Base-by-base conservation (phyloP, 257 asterid genomes). In the Solanum tarapatanum region DNA sequence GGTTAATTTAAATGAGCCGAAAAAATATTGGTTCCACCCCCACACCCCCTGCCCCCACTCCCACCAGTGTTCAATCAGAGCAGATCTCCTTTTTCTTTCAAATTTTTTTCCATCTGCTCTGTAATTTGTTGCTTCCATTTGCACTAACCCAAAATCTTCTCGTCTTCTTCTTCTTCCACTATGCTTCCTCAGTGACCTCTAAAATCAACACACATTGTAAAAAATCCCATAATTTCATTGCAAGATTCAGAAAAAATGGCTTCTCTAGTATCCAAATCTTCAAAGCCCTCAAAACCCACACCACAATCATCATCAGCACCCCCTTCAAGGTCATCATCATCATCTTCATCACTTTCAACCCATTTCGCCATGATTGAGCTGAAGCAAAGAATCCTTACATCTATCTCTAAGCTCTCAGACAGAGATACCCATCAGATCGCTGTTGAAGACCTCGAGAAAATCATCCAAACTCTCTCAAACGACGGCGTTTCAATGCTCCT, bases 391-490 rank as follows among this genome's bases (percentile, higher is more conserved):
- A 94, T 96, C 24, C 94, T 97, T 12, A 96, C 94, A 24, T 97
- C 98, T 13, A 94, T 97, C 2, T 92, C 98, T n/a, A 97, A 96
- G 89, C 96, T 97, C 68, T 95, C 99, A 62, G 99, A 97, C 90
- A 94, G 99, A 62, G 99, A 97, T 89, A 97, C 99, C 55, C 99
- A 97, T 92, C 98, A 96, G 94, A 97, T 97, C 95, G 99, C 99
- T 32, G 92, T 97, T 39, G 98, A 97, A 69, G 99, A 97, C 92
- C 95, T 97, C 43, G 96, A 95, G 86, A 94, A 93, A 88, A 93
- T 97, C 87, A 94, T 96, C 86, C 94, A 92, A 14, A 88, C 97
- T 77, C 94, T 95, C 41, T 89, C 99, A 0, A 95, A 91, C 87
- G 99, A 97, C 88, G 98, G 99, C 86, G 93, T 97, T 86, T 89